Conservation (phyloP, 2,329 filamentous ascomycete genomes). For the Hirsutella minnesotensis region DNA sequence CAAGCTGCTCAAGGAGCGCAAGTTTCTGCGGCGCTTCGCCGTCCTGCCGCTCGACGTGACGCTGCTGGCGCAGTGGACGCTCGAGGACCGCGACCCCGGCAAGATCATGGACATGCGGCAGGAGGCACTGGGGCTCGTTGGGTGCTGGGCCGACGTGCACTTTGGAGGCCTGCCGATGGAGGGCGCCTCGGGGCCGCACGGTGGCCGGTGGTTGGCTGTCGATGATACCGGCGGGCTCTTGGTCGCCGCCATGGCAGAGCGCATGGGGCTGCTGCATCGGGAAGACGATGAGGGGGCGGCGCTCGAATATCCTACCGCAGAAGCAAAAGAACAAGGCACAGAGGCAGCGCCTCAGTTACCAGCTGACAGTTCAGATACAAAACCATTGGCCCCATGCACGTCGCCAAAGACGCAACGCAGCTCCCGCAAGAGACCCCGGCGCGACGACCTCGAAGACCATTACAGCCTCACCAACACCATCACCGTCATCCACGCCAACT, state of each 20-base stretch:
- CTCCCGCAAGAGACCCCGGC: slow-evolving; percentile 16
- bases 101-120: slow-evolving; percentile 80
- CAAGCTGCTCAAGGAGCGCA: slow-evolving; percentile 84
- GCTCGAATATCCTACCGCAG: not conserved
- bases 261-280: slow-evolving; percentile 68
- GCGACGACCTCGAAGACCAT: slow-evolving; percentile 47
- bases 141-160: slow-evolving; percentile 85
- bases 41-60: slow-evolving; percentile 74
- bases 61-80: slow-evolving; percentile 61
- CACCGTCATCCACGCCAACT: slow-evolving; percentile 69
- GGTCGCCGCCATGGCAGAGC: slow-evolving; percentile 74
- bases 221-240: slow-evolving; percentile 81
- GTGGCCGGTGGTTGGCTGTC: slow-evolving; percentile 62
- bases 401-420: slow-evolving; percentile 11
- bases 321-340: not conserved
- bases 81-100: slow-evolving; percentile 67
- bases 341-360: not conserved
- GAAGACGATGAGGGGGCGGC: slow-evolving; percentile 14
- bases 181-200: slow-evolving; percentile 14
- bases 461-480: slow-evolving; percentile 63
- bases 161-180: slow-evolving; percentile 29
- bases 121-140: slow-evolving; percentile 69
- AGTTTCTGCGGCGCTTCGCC: slow-evolving; percentile 82
- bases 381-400: slow-evolving; percentile 1
- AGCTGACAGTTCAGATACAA: not conserved